Percentiles rank a stretch among this genome's conserved stretches.
Conservation (phyloP, 768 basidiomycete genomes). For the Brasilioporus rufonigricans region DNA sequence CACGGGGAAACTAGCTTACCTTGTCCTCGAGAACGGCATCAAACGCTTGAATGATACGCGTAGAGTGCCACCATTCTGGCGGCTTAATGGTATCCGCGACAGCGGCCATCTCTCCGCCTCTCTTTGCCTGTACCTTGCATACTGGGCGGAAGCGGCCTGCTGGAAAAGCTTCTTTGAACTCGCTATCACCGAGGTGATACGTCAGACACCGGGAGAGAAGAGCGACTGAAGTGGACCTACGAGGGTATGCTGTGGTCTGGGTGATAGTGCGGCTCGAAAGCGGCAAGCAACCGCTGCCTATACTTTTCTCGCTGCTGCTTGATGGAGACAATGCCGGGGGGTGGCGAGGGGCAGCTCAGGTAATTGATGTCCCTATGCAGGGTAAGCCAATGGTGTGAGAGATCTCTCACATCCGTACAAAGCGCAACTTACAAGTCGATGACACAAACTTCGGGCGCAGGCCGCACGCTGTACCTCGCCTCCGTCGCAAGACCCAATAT, state of each 20-base stretch:
- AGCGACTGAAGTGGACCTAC: slow-evolving; percentile 31
- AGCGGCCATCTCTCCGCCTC: slow-evolving; percentile 73
- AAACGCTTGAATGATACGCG: slow-evolving; percentile 86
- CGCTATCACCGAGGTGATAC: slow-evolving; percentile 43
- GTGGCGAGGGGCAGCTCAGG: slow-evolving; percentile 80
- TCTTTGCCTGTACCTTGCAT: slow-evolving; percentile 86
- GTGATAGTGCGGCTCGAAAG: slow-evolving; percentile 85
- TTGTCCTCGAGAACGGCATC: slow-evolving; percentile 84
- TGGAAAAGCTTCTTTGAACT: slow-evolving; percentile 94
- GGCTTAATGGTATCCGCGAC: slow-evolving; percentile 89
- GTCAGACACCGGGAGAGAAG: background rate
- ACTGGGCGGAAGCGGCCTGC: slow-evolving; percentile 88
- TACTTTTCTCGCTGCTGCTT: slow-evolving; percentile 83
- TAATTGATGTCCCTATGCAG: slow-evolving; percentile 71
- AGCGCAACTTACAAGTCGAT: slow-evolving; percentile 69
- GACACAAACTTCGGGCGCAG: slow-evolving; percentile 79
- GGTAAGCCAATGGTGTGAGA: slow-evolving; percentile 3
- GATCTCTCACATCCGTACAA: background rate
- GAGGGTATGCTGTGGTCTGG: slow-evolving; percentile 84
- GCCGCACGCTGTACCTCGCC: slow-evolving; percentile 72
- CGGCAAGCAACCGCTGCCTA: slow-evolving; percentile 66
- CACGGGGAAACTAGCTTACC: slow-evolving; percentile 37
- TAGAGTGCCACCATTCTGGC: slow-evolving; percentile 94
- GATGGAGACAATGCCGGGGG: slow-evolving; percentile 66
- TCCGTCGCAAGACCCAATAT: slow-evolving; percentile 89